These are phyloP conservation scores for Mortierella sp. DNA, from an alignment of 371 early-diverging fungal genomes.

Conservation along the genomic window DNA sequence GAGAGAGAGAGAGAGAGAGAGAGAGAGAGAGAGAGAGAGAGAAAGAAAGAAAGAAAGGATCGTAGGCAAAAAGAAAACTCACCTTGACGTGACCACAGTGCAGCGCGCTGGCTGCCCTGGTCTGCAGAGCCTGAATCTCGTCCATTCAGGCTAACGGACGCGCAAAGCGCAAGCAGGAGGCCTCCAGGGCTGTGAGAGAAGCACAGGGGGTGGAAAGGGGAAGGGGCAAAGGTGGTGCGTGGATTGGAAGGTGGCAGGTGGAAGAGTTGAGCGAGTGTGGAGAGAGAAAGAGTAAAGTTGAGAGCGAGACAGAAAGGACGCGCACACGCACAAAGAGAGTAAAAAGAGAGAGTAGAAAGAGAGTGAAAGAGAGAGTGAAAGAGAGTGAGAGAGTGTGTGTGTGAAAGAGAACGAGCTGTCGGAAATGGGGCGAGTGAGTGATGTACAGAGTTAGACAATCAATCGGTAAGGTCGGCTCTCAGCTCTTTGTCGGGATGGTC, in stretches of 20 bases:
- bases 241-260: background rate
- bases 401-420: background rate
- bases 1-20: too few relatives aligned
- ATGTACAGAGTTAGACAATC: too few relatives aligned
- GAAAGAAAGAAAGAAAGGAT: background rate
- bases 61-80: background rate
- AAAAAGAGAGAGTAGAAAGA: background rate
- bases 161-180: background rate
- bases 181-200: background rate
- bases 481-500: too few relatives aligned
- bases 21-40: background rate
- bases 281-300: constrained; percentile 6
- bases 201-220: background rate
- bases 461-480: too few relatives aligned
- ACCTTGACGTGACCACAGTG: constrained; percentile 23
- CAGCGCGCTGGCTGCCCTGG: constrained; percentile 22
- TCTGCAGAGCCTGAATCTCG: constrained; percentile 18
- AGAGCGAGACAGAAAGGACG: too few relatives aligned
- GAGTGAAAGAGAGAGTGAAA: background rate
- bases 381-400: constrained; percentile 1
- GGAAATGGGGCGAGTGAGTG: too few relatives aligned
- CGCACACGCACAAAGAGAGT: too few relatives aligned
- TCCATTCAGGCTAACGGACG: constrained; percentile 12
- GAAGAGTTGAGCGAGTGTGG: constrained; percentile 5
- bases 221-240: background rate